These are phyloP conservation scores for Candida saitoana DNA, from an alignment of 805 yeast species.

Conservation along the genomic window DNA sequence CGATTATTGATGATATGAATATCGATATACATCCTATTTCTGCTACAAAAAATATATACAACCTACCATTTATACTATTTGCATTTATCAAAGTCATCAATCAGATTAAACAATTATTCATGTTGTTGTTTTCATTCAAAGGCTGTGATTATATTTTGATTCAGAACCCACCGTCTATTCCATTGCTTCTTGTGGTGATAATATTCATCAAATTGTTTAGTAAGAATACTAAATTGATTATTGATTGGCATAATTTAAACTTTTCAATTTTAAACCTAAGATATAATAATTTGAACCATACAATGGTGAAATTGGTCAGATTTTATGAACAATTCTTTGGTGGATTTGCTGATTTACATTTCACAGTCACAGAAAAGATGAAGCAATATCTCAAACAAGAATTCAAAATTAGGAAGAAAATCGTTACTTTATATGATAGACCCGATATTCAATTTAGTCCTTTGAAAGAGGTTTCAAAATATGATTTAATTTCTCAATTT, in stretches of 20 bases:
- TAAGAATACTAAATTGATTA: conserved; percentile 58
- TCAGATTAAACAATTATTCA: conserved; percentile 49
- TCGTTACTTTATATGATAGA: conserved; percentile 76
- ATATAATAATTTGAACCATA: conserved; percentile 50
- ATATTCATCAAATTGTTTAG: conserved; percentile 46
- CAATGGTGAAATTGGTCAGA: conserved; percentile 56
- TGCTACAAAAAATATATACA: conserved; percentile 32
- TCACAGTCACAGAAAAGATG: conserved; percentile 80
- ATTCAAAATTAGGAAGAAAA: conserved; percentile 48
- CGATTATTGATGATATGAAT: conserved; percentile 46
- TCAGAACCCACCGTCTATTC: conserved; percentile 92
- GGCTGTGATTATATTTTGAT: conserved; percentile 68
- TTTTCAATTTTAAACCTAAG: conserved; percentile 74
- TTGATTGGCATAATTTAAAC: conserved; percentile 97
- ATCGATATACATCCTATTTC: conserved; percentile 49
- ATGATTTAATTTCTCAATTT: conserved; percentile 23
- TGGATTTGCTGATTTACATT: conserved; percentile 60
- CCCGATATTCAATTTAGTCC: conserved; percentile 72
- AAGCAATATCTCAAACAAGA: conserved; percentile 52
- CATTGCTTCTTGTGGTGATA: conserved; percentile 64
- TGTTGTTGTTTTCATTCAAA: conserved; percentile 48
- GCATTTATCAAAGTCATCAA: conserved; percentile 53
- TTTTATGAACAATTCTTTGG: conserved; percentile 64
- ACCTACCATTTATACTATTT: conserved; percentile 54
- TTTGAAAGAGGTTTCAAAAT: conserved; percentile 23